Evolutionary conservation across 768 basidiomycete genomes (phyloP).

Genomic region (Pisolithus sp.): DNA sequence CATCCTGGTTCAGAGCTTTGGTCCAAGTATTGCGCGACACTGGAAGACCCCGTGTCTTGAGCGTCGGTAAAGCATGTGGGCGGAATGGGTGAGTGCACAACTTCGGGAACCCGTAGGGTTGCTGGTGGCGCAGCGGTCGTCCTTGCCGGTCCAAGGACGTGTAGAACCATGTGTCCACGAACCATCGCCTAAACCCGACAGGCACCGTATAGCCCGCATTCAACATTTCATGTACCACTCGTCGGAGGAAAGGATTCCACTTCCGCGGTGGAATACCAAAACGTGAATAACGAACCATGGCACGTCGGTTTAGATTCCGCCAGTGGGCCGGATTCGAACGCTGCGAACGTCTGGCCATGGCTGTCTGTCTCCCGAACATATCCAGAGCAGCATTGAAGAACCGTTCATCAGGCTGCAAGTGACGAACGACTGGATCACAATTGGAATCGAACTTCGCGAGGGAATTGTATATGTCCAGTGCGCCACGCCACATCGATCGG

Average conservation of each 20-base stretch:
- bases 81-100: constrained; percentile 13
- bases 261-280: constrained; percentile 18
- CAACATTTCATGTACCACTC: constrained; percentile 35
- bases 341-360: constrained; percentile 12
- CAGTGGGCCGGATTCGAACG: constrained; percentile 19
- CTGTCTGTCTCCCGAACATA: constrained; percentile 30
- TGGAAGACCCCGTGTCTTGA: constrained; percentile 32
- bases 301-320: constrained; percentile 25
- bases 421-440: constrained; percentile 24
- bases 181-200: constrained; percentile 31
- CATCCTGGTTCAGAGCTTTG: constrained; percentile 13
- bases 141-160: constrained; percentile 13
- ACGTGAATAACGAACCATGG: constrained; percentile 22
- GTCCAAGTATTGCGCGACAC: constrained; percentile 21
- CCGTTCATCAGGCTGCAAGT: constrained; percentile 49
- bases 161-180: constrained; percentile 31
- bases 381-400: constrained; percentile 62
- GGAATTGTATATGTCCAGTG: constrained; percentile 20
- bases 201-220: constrained; percentile 36
- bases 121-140: constrained; percentile 10
- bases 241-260: constrained; percentile 31
- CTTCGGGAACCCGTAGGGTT: constrained; percentile 24
- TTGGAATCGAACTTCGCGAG: constrained; percentile 15
- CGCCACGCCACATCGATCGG: constrained; percentile 32
- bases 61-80: constrained; percentile 18